Evolutionary conservation across 2,329 filamentous ascomycete genomes (phyloP), one percentile per base, ranked within the genome.

Genomic region (Tympanopsis confertula): DNA sequence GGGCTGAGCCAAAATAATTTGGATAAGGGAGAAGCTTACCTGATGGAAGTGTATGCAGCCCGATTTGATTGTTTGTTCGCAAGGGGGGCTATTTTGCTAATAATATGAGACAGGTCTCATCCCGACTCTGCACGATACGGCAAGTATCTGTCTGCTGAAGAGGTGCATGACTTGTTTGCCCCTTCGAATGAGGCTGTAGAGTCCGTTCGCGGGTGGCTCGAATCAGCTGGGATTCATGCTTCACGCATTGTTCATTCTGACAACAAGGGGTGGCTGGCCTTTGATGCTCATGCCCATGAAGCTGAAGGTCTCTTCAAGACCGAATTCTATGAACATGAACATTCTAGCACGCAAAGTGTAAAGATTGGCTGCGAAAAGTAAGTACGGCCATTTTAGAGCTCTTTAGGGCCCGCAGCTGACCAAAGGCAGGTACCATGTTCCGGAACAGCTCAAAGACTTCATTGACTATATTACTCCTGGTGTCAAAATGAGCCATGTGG

Each of bases 391-490:
- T 28, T 28, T 28, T 28, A 28, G n/a, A 28, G 44, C n/a, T 37
- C 40, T 28, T 32, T 37, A 14, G 38, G 24, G n/a, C n/a, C n/a
- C n/a, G 12, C 17, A 50, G 12, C 44, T 50, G 22, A 47, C 48
- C 10, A 38, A 44, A 18, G 45, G 35, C 48, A 49, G 52, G 44
- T 65, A 59, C 47, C 59, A 61, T 39, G 46, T 68, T 7, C 65
- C 65, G 4, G 46, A 54, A 15, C 52, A 61, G 38, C 40, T 68
- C 17, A 53, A 59, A 32, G 43, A 51, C 4, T 61, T 68, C 39
- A 54, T 69, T 37, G 62, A 67, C 44, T 66, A 64, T 41, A 61
- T 65, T 36, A 64, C 53, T 12, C 65, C 57, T 3, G 57, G 52
- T 19, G 50, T 58, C 39, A 62, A 58, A 39, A 49, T 62, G 38